Conservation (phyloP, 306 rosid genomes). For the Dalbergia cochinchinensis region DNA sequence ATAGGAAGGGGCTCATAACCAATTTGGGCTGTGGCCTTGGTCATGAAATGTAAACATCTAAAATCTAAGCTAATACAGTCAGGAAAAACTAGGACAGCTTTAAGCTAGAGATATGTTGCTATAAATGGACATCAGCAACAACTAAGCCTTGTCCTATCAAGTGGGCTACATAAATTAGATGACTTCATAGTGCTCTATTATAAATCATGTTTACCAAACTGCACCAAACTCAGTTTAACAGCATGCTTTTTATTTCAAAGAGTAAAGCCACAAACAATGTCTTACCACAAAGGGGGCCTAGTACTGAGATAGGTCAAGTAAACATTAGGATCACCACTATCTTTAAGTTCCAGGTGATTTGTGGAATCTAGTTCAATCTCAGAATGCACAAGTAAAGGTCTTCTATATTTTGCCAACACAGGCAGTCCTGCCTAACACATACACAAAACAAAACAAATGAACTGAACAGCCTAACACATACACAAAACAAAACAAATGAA, state of each 20-base stretch:
- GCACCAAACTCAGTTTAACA: constrained; percentile 15
- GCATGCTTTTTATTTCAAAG: constrained; percentile 24
- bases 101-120: not conserved
- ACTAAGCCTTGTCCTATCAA: no score
- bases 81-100: not conserved
- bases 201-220: not conserved
- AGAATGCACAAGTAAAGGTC: constrained; percentile 89
- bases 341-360: constrained; percentile 52
- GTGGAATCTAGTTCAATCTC: constrained; percentile 71
- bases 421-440: constrained; percentile 81
- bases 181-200: no score
- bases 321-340: constrained; percentile 55
- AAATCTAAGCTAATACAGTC: not conserved
- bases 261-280: constrained; percentile 35
- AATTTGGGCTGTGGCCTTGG: not conserved
- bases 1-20: no score
- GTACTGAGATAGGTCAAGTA: constrained; percentile 82
- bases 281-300: constrained; percentile 91
- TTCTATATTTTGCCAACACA: constrained; percentile 81
- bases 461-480: constrained; percentile 62
- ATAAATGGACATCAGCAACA: not conserved
- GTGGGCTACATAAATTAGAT: no score
- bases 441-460: constrained; percentile 33
- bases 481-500: constrained; percentile 33
- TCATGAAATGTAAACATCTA: not conserved